Percentiles rank a stretch among this genome's conserved stretches.
phyloP scores from a whole-genome alignment of 495 filamentous ascomycete genomes.

The Cryomyces minteri region DNA sequence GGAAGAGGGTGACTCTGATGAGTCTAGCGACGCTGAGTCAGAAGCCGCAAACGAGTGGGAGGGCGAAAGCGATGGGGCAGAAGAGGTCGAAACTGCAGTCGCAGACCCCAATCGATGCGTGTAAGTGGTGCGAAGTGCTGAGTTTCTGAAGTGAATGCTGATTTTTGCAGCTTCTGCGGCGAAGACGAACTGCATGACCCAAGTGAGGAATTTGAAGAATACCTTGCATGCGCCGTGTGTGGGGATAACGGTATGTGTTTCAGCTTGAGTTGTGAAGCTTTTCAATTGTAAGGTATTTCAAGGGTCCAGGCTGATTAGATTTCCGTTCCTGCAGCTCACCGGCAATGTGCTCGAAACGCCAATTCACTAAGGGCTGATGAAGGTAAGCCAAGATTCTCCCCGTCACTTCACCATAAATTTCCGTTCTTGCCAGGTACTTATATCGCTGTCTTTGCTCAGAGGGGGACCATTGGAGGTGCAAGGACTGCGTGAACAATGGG shows the following conservation, averaged over 20 bases:
- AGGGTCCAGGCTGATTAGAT: conserved; percentile 18
- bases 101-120: conserved; percentile 42
- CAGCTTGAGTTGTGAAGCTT: conserved; percentile 6
- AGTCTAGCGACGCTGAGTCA: conserved; percentile 42
- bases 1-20: conserved; percentile 24
- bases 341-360: conserved; percentile 76
- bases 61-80: conserved; percentile 38
- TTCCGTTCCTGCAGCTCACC: conserved; percentile 49
- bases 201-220: conserved; percentile 72
- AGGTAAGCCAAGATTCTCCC: conserved; percentile 28
- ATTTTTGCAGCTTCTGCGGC: conserved; percentile 43
- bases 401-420: conserved; percentile 6
- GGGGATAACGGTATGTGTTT: conserved; percentile 63
- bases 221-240: conserved; percentile 62
- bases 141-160: neutral
- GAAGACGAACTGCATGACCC: conserved; percentile 77
- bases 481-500: conserved; percentile 51
- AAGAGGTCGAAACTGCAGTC: conserved; percentile 48
- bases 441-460: conserved; percentile 20
- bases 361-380: conserved; percentile 50
- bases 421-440: conserved; percentile 1
- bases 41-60: conserved; percentile 54
- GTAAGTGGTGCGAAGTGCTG: conserved; percentile 29
- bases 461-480: conserved; percentile 59
- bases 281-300: conserved; percentile 8